Evolutionary conservation across 1,139 yeast genomes (phyloP).

Genomic region (Nakaseomyces delphensis): DNA sequence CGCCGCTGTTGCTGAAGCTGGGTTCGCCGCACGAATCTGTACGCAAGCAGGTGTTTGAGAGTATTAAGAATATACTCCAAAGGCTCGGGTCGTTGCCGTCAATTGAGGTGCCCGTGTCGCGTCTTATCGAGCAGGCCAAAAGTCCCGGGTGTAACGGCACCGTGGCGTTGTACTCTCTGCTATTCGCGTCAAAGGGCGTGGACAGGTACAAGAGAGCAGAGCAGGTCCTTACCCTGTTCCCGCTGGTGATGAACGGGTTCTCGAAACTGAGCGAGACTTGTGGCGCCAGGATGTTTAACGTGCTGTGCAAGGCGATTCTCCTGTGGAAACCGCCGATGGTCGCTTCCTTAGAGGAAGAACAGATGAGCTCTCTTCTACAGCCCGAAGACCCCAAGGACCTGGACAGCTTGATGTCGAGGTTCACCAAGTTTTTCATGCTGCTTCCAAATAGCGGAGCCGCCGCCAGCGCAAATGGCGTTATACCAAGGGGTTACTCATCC

Average conservation of each 20-base stretch:
- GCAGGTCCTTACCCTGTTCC: slow-evolving; percentile 34
- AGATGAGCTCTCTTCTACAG: slow-evolving; percentile 30
- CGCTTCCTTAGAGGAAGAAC: slow-evolving; percentile 39
- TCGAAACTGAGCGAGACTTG: slow-evolving; percentile 34
- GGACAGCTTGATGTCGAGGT: slow-evolving; percentile 38
- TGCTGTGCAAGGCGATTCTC: slow-evolving; percentile 48
- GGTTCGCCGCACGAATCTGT: slow-evolving; percentile 65
- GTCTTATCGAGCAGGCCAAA: slow-evolving; percentile 56
- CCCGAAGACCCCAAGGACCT: slow-evolving; percentile 32
- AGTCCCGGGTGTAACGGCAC: slow-evolving; percentile 42
- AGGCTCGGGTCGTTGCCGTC: slow-evolving; percentile 51
- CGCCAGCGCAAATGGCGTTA: slow-evolving; percentile 23
- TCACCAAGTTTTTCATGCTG: slow-evolving; percentile 51
- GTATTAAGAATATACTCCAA: slow-evolving; percentile 58
- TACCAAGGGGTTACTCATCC: slow-evolving; percentile 38
- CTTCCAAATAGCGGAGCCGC: slow-evolving; percentile 37
- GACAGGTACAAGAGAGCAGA: slow-evolving; percentile 40
- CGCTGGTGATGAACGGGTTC: slow-evolving; percentile 42
- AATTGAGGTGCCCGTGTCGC: slow-evolving; percentile 52
- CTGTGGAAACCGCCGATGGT: slow-evolving; percentile 44
- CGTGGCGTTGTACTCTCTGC: slow-evolving; percentile 56
- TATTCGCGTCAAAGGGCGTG: slow-evolving; percentile 59
- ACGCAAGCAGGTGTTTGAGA: slow-evolving; percentile 56
- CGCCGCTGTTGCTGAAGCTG: slow-evolving; percentile 72
- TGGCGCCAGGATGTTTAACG: slow-evolving; percentile 53